A percentile compares a stretch with the other conserved stretches of the same genome.
These are phyloP conservation scores for Chalaropsis ovoidea DNA, from an alignment of 2,329 filamentous ascomycete genomes.

Conservation along the genomic window DNA sequence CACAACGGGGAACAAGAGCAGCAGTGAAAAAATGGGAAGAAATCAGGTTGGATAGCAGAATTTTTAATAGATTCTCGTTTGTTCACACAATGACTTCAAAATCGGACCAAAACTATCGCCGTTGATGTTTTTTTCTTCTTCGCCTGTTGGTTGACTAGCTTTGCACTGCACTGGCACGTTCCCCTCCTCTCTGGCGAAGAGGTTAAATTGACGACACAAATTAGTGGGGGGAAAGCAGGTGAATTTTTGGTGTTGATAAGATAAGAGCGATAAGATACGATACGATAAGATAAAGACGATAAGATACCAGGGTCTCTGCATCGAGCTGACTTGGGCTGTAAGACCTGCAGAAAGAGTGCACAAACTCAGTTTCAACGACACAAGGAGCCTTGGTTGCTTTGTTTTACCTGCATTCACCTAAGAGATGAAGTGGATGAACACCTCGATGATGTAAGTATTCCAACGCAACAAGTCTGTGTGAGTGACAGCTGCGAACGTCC, in stretches of 20 bases:
- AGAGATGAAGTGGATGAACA: too few relatives aligned
- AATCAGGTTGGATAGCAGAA: too few relatives aligned
- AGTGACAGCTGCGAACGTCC: too few relatives aligned
- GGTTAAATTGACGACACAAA: neutral
- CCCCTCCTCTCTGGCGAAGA: neutral
- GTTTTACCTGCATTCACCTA: too few relatives aligned
- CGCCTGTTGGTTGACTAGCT: neutral
- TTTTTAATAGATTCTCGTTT: too few relatives aligned
- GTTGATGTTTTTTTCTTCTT: neutral
- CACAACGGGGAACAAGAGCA: neutral
- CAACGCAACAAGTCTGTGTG: too few relatives aligned
- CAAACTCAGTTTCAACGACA: too few relatives aligned
- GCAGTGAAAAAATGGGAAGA: neutral
- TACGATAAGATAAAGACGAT: neutral
- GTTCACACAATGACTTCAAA: too few relatives aligned
- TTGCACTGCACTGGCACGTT: neutral
- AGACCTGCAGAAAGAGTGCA: too few relatives aligned
- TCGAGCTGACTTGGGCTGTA: neutral
- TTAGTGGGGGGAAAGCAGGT: neutral
- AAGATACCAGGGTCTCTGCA: neutral
- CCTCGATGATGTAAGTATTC: too few relatives aligned
- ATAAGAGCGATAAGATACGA: neutral
- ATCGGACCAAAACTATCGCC: too few relatives aligned
- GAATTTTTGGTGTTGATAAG: neutral
- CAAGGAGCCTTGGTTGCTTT: too few relatives aligned